Base-by-base conservation (phyloP, 352 stramenopile genomes). In the Phytophthora sp. region DNA sequence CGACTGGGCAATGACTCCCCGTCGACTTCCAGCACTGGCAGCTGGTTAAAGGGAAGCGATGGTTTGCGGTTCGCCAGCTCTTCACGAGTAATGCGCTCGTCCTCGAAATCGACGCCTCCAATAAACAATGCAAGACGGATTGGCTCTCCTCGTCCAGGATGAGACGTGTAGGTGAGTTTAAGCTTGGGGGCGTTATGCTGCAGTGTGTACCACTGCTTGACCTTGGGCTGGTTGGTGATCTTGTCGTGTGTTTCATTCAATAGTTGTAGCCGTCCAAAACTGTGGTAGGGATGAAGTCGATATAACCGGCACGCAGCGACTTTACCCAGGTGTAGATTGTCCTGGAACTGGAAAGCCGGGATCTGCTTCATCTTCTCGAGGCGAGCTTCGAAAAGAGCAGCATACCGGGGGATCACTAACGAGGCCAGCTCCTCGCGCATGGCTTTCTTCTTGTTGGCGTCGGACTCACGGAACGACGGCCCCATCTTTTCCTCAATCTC, bases 131-230 rank as follows among this genome's bases (percentile, higher is more conserved):
- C 76, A 18, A 93, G 71, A 16, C 82, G 76, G 7, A 83, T 87
- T 3, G 74, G 42, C 60, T 91, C 84, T 18, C 53, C 80, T 27
- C 73, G 75, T 3, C 76, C 78, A 36, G 64, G 51, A 38, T 72
- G 23, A 8, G 77, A 51, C 52, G 91, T 82, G 53, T 92, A 92
- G n/a, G 69, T 84, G 30, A 91, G 74, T 44, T 85, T 77, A 21
- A 77, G 52, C 59, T 74, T 73, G 13, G 69, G 65, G 3, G 50
- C 33, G 15, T 67, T 69, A 57, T 77, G 68, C 35, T 59, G 68
- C 23, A 80, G 46, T 13, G 54, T 64, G 67, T 74, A 76, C 73
- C 73, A 81, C 21, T 74, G 66, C 39, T 72, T 66, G 33, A 82
- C 74, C 54, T 77, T 74, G 2, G 74, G 57, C 29, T 82, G 66